Conservation (phyloP, 495 filamentous ascomycete species). For the Corynascus novoguineensis region DNA sequence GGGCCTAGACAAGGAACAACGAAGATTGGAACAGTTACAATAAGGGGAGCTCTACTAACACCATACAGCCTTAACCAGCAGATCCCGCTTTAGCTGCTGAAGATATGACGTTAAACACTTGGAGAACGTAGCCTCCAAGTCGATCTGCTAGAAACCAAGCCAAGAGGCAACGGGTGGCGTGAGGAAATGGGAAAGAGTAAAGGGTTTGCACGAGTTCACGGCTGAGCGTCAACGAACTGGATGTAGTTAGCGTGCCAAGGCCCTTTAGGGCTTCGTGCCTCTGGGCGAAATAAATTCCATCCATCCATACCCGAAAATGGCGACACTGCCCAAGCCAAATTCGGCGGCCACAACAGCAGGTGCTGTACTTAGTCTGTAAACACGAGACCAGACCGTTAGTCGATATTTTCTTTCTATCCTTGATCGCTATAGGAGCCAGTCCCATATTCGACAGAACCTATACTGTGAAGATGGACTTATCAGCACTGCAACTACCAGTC, state of each 20-base stretch:
- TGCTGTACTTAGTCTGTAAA: too few relatives aligned
- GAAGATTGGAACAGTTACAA: slow-evolving; percentile 3
- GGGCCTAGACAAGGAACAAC: slow-evolving; percentile 18
- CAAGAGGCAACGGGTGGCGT: slow-evolving; percentile 12
- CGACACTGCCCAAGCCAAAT: too few relatives aligned
- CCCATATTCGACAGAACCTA: too few relatives aligned
- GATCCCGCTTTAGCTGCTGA: slow-evolving; percentile 18
- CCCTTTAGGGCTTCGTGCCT: slow-evolving; percentile 15
- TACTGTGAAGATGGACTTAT: too few relatives aligned
- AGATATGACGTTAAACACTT: slow-evolving; percentile 20
- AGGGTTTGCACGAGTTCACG: neutral
- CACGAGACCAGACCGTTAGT: too few relatives aligned
- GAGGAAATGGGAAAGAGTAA: neutral
- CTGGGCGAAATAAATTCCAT: slow-evolving; percentile 19
- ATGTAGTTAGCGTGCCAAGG: slow-evolving; percentile 4
- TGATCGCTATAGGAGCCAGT: too few relatives aligned
- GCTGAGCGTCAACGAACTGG: neutral
- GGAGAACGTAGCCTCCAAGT: slow-evolving; percentile 18
- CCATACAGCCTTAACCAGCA: slow-evolving; percentile 13
- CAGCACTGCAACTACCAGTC: too few relatives aligned
- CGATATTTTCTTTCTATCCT: too few relatives aligned
- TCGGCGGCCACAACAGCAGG: too few relatives aligned
- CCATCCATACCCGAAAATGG: too few relatives aligned
- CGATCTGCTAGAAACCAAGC: slow-evolving; percentile 13
- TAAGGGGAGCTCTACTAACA: slow-evolving; percentile 22